phyloP scores from a whole-genome alignment of 1,284 basidiomycete genomes.

The Rhizoctonia solani region DNA sequence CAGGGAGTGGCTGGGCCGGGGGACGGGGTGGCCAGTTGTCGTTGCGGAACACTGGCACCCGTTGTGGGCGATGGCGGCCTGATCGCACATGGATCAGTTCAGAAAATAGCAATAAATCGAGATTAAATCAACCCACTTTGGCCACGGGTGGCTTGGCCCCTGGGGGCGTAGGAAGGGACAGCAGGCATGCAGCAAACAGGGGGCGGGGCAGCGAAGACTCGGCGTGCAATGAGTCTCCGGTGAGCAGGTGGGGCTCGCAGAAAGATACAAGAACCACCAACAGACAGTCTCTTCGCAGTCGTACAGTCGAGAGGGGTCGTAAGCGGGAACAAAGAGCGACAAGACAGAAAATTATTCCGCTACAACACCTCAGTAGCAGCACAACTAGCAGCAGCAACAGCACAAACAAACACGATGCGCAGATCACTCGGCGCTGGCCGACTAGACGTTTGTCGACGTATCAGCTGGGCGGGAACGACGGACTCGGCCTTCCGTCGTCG shows the following conservation, averaged over 20 bases:
- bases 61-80: conserved; percentile 27
- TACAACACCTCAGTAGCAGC: too few species aligned
- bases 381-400: too few species aligned
- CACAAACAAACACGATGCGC: conserved; percentile 20
- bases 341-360: too few species aligned
- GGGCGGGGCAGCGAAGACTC: conserved; percentile 7
- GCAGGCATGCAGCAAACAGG: conserved; percentile 11
- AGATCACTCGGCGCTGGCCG: conserved; percentile 34
- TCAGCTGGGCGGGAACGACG: conserved; percentile 12
- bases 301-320: too few species aligned
- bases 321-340: conserved; percentile 11
- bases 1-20: conserved; percentile 6
- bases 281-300: too few species aligned
- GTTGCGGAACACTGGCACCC: conserved; percentile 25
- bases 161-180: neutral
- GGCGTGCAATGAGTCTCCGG: conserved; percentile 30
- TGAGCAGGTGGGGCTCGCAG: neutral
- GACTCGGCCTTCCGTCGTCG: conserved; percentile 16
- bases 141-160: neutral
- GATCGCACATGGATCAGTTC: too few species aligned
- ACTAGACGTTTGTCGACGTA: conserved; percentile 26
- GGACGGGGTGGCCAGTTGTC: conserved; percentile 32
- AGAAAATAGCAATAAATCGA: too few species aligned
- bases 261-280: too few species aligned
- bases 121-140: too few species aligned